phyloP scores from a whole-genome alignment of 2,329 filamentous ascomycete genomes.

The Aspergillus hiratsukae region DNA sequence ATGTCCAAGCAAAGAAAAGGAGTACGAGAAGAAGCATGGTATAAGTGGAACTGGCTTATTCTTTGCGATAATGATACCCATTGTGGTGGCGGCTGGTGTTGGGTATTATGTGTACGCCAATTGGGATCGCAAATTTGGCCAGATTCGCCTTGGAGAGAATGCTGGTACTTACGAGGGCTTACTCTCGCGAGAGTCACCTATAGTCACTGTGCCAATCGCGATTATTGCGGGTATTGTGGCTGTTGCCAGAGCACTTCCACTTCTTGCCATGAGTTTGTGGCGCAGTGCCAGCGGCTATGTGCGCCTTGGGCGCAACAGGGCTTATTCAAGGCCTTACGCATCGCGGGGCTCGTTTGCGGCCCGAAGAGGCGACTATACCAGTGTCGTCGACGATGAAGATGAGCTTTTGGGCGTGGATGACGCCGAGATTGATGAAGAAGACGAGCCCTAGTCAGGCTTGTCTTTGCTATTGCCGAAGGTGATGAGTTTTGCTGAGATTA shows the following conservation, averaged over 20 bases:
- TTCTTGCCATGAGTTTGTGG: constrained; percentile 70
- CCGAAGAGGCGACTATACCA: constrained; percentile 78
- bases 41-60: constrained; percentile 72
- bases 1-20: constrained; percentile 76
- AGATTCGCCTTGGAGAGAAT: constrained; percentile 79
- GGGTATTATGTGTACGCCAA: constrained; percentile 83
- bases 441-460: constrained; percentile 28
- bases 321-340: constrained; percentile 67
- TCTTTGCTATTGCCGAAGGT: background rate
- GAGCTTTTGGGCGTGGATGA: constrained; percentile 83
- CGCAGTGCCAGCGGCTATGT: constrained; percentile 55
- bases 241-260: constrained; percentile 65
- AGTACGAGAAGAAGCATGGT: constrained; percentile 70
- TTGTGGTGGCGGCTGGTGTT: constrained; percentile 63
- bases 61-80: constrained; percentile 74
- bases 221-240: constrained; percentile 79
- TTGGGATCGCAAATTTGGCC: constrained; percentile 86
- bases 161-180: constrained; percentile 27
- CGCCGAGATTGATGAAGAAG: constrained; percentile 88
- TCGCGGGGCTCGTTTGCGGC: constrained; percentile 85
- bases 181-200: constrained; percentile 68
- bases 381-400: constrained; percentile 89
- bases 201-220: constrained; percentile 75
- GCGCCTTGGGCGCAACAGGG: constrained; percentile 40
- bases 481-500: background rate